Evolutionary conservation across 2,329 filamentous ascomycete genomes (phyloP).

Genomic region (Botrytis fragariae): DNA sequence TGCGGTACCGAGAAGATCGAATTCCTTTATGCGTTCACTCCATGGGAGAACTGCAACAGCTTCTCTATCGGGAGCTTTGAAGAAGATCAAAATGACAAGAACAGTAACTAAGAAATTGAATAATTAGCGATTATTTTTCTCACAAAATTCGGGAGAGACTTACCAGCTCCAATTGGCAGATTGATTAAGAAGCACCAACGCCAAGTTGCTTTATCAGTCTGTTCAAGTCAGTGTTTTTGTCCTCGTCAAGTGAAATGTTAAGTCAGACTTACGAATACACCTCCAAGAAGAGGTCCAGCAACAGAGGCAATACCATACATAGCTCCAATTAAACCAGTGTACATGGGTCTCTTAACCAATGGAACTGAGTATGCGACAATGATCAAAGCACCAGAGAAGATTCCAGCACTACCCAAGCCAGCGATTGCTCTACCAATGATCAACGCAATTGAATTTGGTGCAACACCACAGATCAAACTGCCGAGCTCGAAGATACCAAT

Average conservation of each 20-base stretch:
- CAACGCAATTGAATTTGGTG: slow-evolving; percentile 38
- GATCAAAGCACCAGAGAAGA: slow-evolving; percentile 34
- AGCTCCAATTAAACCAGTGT: slow-evolving; percentile 20
- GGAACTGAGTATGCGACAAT: slow-evolving; percentile 28
- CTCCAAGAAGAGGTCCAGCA: slow-evolving; percentile 38
- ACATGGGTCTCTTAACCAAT: slow-evolving; percentile 25
- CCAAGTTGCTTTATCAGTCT: slow-evolving; percentile 35
- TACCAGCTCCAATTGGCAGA: slow-evolving; percentile 37
- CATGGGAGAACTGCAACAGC: slow-evolving; percentile 41
- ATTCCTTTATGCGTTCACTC: slow-evolving; percentile 34
- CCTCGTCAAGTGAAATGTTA: background rate
- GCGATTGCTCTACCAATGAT: slow-evolving; percentile 40
- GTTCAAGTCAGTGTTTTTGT: slow-evolving; percentile 7
- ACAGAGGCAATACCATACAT: slow-evolving; percentile 49
- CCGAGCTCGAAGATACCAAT: slow-evolving; percentile 41
- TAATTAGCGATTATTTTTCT: background rate
- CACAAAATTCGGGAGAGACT: background rate
- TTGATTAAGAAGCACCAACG: slow-evolving; percentile 33
- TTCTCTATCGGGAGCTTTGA: slow-evolving; percentile 39
- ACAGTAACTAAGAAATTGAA: slow-evolving; percentile 37
- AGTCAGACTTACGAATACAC: slow-evolving; percentile 32
- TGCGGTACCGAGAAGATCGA: slow-evolving; percentile 41
- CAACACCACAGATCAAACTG: slow-evolving; percentile 37
- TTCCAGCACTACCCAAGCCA: slow-evolving; percentile 34
- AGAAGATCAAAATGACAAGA: slow-evolving; percentile 41